A percentile compares a stretch with the other conserved stretches of the same genome.
Conservation (phyloP, 495 filamentous ascomycete genomes). For the Clohesyomyces aquaticus region DNA sequence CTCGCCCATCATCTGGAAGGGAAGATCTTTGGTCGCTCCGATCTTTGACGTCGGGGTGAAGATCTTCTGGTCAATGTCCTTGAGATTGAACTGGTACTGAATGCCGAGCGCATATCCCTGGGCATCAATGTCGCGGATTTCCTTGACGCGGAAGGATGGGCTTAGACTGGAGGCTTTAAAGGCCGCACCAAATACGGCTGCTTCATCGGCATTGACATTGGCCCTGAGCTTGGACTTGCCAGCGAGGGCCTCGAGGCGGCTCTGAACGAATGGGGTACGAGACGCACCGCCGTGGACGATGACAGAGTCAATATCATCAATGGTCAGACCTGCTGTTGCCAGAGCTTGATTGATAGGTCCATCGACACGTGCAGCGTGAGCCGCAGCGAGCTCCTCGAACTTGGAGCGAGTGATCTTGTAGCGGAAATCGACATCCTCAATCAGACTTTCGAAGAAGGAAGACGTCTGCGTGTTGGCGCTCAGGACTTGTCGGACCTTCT, state of each 20-base stretch:
- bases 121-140: conserved; percentile 78
- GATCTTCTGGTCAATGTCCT: conserved; percentile 72
- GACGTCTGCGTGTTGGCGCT: conserved; percentile 87
- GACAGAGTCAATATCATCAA: conserved; percentile 82
- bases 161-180: conserved; percentile 91
- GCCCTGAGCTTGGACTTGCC: conserved; percentile 78
- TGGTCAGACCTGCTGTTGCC: conserved; percentile 67
- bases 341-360: conserved; percentile 75
- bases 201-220: conserved; percentile 96
- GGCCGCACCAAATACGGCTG: conserved; percentile 94
- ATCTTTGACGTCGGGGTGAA: conserved; percentile 79
- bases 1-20: conserved; percentile 82
- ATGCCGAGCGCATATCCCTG: conserved; percentile 73
- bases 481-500: conserved; percentile 83
- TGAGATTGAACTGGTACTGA: conserved; percentile 62
- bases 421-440: conserved; percentile 88
- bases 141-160: conserved; percentile 95
- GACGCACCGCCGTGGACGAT: conserved; percentile 91
- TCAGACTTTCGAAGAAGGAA: conserved; percentile 82
- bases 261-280: conserved; percentile 93
- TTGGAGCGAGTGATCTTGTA: conserved; percentile 82
- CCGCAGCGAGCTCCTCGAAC: conserved; percentile 80
- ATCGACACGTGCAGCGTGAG: conserved; percentile 68
- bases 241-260: conserved; percentile 75
- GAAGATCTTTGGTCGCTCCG: conserved; percentile 82